Percentiles rank a stretch among this genome's conserved stretches.
Conservation (phyloP, 75 land plant genomes). For the Chamaecyparis obtusa region DNA sequence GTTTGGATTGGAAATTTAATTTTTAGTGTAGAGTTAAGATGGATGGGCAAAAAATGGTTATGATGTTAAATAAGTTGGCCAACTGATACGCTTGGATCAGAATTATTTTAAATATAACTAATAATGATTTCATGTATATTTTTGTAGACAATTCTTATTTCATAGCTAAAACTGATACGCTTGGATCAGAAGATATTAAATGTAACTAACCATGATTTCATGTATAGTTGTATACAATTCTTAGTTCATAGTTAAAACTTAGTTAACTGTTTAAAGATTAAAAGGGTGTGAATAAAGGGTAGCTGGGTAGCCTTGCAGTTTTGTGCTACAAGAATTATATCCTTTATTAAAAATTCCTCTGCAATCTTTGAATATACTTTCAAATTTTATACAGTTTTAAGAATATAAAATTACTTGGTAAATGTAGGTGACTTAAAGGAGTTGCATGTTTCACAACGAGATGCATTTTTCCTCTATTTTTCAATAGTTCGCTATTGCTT, state of each 20-base stretch:
- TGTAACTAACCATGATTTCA: neutral
- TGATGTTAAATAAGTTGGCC: neutral
- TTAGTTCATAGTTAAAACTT: neutral
- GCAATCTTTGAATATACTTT: neutral
- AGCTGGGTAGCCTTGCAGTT: neutral
- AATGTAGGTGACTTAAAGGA: too few species aligned
- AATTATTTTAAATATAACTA: neutral
- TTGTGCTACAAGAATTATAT: neutral
- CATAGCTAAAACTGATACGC: neutral
- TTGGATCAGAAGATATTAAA: neutral
- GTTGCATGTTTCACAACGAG: too few species aligned
- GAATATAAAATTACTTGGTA: too few species aligned
- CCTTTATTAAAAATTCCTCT: neutral
- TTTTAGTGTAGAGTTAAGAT: neutral
- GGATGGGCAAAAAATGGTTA: neutral
- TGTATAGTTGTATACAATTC: neutral
- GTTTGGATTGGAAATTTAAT: neutral
- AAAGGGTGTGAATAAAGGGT: neutral
- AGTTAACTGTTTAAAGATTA: neutral
- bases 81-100: neutral
- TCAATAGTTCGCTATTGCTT: too few species aligned
- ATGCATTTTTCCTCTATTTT: too few species aligned
- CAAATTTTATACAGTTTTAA: too few species aligned
- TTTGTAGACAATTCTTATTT: neutral
- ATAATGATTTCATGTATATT: neutral